Evolutionary conservation across 179 eudicot genomes (phyloP).

Genomic region (Carnegiea gigantea): DNA sequence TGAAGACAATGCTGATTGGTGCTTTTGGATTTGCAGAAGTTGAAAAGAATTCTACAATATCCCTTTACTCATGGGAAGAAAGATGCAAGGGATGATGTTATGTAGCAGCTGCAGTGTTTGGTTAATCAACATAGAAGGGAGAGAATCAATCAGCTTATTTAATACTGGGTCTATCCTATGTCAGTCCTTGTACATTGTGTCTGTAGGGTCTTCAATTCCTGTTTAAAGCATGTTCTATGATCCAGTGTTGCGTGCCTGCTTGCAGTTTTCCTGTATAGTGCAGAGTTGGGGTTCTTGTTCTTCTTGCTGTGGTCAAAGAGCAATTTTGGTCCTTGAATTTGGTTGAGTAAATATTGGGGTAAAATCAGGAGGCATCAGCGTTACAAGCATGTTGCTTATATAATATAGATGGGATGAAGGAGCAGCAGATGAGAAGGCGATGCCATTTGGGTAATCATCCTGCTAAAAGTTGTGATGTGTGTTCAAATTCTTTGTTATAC

Average conservation of each 20-base stretch:
- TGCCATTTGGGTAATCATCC: slow-evolving; percentile 13
- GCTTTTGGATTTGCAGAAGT: slow-evolving; percentile 33
- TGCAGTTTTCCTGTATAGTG: slow-evolving; percentile 41
- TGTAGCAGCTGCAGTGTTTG: slow-evolving; percentile 20
- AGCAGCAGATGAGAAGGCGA: neutral
- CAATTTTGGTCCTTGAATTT: slow-evolving; percentile 28
- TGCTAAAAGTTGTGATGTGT: slow-evolving; percentile 21
- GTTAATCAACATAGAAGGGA: slow-evolving; percentile 1
- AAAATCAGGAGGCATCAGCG: slow-evolving; percentile 14
- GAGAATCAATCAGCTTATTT: slow-evolving; percentile 10
- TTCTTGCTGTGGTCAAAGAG: slow-evolving; percentile 21
- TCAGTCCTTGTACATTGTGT: slow-evolving; percentile 32
- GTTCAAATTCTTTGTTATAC: slow-evolving; percentile 26
- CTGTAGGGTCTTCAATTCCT: slow-evolving; percentile 15
- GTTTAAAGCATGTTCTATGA: slow-evolving; percentile 31
- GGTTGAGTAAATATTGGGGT: slow-evolving; percentile 31
- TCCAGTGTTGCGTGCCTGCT: slow-evolving; percentile 39
- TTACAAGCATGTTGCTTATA: neutral
- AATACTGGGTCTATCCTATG: neutral
- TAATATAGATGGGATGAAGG: neutral
- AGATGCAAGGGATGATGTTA: slow-evolving; percentile 28
- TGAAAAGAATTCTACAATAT: slow-evolving; percentile 26
- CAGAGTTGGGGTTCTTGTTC: slow-evolving; percentile 21
- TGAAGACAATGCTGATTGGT: no score
- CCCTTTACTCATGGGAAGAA: slow-evolving; percentile 17